Base-by-base conservation (phyloP, 805 yeast genomes). In the Hemisphaericaspora nanyangensis region DNA sequence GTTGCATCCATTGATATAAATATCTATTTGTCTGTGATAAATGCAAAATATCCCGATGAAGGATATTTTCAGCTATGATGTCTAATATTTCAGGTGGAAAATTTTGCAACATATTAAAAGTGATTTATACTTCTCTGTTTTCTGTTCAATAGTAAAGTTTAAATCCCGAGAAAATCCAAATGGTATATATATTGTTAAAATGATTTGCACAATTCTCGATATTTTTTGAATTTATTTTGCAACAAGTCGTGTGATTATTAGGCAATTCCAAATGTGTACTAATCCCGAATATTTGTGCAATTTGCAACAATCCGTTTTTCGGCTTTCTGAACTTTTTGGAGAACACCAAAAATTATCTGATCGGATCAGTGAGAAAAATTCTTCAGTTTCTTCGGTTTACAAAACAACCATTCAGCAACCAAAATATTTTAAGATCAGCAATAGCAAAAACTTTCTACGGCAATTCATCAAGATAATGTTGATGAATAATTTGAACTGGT, bases 31-130 rank as follows among this genome's bases (percentile, higher is more conserved):
- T 48, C 7, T 17, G 16, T 7, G 48, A 38, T 13, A 56, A 27
- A 16, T 38, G 43, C 5, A 52, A 35, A 10, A 51, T 30, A 12
- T 51, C 52, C 19, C 36, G 18, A 34, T 48, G 54, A 24, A 35
- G 30, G 17, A 55, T 43, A 6, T 43, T 26, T 8, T 35, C 16
- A 5, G 45, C 16, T 15, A 58, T 43, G 8, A 33, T 17, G 10
- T 42, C 46, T 19, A 54, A 34, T 10, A 56, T 30, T 36, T 56
- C 63, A 16, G 34, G 7, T 5, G 61, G 61, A 22, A 58, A 34
- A 10, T 32, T 32, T 13, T 41, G 36, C 7, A 55, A 17, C 58
- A 52, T 55, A 25, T 22, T 8, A 17, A 17, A 5, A 3, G 3
- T 5, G 26, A 22, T 22, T n/a, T n/a, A n/a, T n/a, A n/a, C n/a